Percentiles rank a stretch among this genome's conserved stretches.
Conservation (phyloP, 2,329 filamentous ascomycete genomes). For the Blastomyces silverae region DNA sequence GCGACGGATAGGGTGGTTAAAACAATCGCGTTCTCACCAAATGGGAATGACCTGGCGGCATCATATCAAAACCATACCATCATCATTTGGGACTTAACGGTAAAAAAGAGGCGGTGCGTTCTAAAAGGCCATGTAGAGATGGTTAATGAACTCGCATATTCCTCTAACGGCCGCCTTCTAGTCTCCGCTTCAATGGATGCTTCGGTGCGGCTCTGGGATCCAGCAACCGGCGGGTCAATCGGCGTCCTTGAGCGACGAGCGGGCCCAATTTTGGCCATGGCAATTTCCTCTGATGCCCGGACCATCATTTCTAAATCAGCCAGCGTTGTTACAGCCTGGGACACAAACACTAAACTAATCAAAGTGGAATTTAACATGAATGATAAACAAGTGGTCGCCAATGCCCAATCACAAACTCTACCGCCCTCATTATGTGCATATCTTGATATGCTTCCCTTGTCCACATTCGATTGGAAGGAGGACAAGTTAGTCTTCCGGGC, state of each 20-base stretch:
- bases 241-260: background rate
- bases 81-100: constrained; percentile 1
- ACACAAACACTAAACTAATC: background rate
- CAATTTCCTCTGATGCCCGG: background rate
- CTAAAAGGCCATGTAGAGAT: background rate
- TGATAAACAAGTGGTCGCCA: background rate
- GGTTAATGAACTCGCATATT: background rate
- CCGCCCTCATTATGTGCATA: background rate
- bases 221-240: background rate
- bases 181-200: background rate
- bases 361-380: background rate
- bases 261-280: background rate
- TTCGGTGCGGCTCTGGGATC: background rate
- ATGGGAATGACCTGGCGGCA: background rate
- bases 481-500: background rate
- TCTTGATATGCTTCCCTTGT: background rate
- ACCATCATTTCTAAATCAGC: background rate
- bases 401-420: background rate
- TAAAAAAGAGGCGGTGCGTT: background rate
- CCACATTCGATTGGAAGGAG: constrained; percentile 3
- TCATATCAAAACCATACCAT: constrained; percentile 1
- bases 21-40: background rate
- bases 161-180: background rate
- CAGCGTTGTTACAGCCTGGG: background rate
- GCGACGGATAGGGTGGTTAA: background rate